Evolutionary conservation across 805 yeast species (phyloP).

Genomic region (Brettanomyces sp.): DNA sequence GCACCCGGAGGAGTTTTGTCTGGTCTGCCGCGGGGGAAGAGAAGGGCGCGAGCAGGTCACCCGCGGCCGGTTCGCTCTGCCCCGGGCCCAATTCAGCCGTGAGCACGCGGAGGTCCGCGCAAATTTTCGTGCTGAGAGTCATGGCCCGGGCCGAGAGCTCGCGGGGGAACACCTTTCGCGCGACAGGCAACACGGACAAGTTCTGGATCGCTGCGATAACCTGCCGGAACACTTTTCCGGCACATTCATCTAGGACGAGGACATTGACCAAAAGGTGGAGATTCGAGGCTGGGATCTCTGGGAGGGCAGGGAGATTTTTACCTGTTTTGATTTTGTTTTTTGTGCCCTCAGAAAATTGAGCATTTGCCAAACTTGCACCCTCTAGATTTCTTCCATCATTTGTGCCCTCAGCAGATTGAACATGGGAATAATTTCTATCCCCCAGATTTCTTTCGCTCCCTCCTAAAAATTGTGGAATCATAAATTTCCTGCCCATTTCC

Average conservation of each 20-base stretch:
- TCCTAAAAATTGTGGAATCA: too few species aligned
- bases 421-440: too few species aligned
- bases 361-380: too few species aligned
- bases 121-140: constrained; percentile 42
- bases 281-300: constrained; percentile 54
- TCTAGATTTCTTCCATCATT: too few species aligned
- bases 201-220: constrained; percentile 75
- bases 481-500: too few species aligned
- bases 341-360: not conserved
- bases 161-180: constrained; percentile 54
- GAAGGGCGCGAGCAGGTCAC: constrained; percentile 47
- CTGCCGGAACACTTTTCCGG: constrained; percentile 77
- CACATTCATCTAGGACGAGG: constrained; percentile 73
- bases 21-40: constrained; percentile 80
- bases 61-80: constrained; percentile 36
- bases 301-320: constrained; percentile 25
- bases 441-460: too few species aligned
- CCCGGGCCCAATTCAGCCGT: constrained; percentile 31
- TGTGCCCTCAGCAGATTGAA: too few species aligned
- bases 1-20: constrained; percentile 73
- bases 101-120: constrained; percentile 44
- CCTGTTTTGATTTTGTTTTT: too few species aligned
- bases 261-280: constrained; percentile 56
- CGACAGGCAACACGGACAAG: constrained; percentile 50
- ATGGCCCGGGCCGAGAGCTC: constrained; percentile 62